phyloP scores from a whole-genome alignment of 1,139 yeast species.

The Sugiyamaella grinbergsii region DNA sequence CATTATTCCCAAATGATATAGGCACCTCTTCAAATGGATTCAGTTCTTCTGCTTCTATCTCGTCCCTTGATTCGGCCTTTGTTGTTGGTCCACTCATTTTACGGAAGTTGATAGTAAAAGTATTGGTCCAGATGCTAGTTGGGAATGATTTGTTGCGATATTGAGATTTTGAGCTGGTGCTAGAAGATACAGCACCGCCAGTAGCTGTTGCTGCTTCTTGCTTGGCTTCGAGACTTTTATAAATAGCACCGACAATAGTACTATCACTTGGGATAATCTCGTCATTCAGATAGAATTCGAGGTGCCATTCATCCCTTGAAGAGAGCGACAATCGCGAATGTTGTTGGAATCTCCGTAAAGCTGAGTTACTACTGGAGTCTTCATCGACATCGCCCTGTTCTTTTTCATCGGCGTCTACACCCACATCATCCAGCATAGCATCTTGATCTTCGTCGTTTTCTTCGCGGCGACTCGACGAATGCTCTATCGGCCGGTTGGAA shows the following conservation, averaged over 20 bases:
- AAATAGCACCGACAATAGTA: constrained; percentile 80
- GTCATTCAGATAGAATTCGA: constrained; percentile 66
- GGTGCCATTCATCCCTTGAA: constrained; percentile 44
- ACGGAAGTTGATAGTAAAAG: constrained; percentile 58
- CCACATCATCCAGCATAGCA: constrained; percentile 17
- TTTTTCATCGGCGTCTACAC: constrained; percentile 25
- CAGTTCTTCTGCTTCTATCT: constrained; percentile 42
- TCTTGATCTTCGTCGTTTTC: background rate
- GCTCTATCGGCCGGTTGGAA: constrained; percentile 11
- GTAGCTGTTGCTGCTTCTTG: no score
- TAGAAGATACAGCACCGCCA: background rate
- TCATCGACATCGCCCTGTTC: no score
- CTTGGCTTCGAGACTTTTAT: constrained; percentile 50
- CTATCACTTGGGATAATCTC: constrained; percentile 66
- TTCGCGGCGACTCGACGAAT: background rate
- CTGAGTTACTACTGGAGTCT: background rate
- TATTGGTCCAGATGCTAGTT: constrained; percentile 55
- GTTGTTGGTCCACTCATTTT: constrained; percentile 44
- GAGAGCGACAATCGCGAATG: constrained; percentile 4
- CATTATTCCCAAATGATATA: constrained; percentile 47
- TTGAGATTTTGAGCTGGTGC: background rate
- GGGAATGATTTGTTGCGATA: constrained; percentile 47
- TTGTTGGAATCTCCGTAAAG: constrained; percentile 15
- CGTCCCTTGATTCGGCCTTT: constrained; percentile 19
- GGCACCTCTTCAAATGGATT: constrained; percentile 37